These are phyloP conservation scores for Cryptosporidium parvum DNA, from an alignment of 169 alveolate species.

Conservation along the genomic window DNA sequence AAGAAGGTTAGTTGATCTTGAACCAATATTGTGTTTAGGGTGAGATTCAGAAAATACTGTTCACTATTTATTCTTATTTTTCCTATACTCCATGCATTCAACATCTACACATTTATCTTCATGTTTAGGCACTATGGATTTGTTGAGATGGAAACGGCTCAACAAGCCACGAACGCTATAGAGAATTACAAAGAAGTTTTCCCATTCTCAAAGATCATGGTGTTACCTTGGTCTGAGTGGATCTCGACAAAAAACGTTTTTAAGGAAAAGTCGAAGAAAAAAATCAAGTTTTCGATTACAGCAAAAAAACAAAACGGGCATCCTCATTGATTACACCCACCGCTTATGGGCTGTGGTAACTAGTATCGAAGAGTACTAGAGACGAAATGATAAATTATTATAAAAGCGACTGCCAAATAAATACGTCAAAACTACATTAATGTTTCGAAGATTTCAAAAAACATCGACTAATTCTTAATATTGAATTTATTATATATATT, in stretches of 20 bases:
- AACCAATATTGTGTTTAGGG: background rate
- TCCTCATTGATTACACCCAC: no score
- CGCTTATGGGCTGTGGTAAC: background rate
- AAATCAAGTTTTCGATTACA: background rate
- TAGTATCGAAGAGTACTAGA: background rate
- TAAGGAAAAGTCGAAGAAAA: conserved; percentile 20
- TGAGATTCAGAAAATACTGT: background rate
- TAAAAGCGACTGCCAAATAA: background rate
- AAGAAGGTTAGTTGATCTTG: conserved; percentile 49
- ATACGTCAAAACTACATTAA: background rate
- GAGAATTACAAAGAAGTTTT: conserved; percentile 30
- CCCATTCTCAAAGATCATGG: conserved; percentile 33
- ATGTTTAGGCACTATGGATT: conserved; percentile 59
- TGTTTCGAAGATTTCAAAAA: conserved; percentile 6
- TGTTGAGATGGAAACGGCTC: conserved; percentile 68
- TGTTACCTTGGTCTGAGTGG: conserved; percentile 71
- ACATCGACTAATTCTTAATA: background rate
- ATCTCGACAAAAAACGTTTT: conserved; percentile 11
- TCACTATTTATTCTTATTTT: background rate
- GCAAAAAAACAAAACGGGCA: no score
- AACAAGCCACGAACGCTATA: conserved; percentile 51
- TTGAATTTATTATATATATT: background rate
- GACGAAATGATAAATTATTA: conserved; percentile 4
- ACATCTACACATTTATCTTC: background rate
- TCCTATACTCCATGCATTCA: background rate